Evolutionary conservation across 176 grass and related monocot species (phyloP).

Genomic region (Oryza rufipogon): DNA sequence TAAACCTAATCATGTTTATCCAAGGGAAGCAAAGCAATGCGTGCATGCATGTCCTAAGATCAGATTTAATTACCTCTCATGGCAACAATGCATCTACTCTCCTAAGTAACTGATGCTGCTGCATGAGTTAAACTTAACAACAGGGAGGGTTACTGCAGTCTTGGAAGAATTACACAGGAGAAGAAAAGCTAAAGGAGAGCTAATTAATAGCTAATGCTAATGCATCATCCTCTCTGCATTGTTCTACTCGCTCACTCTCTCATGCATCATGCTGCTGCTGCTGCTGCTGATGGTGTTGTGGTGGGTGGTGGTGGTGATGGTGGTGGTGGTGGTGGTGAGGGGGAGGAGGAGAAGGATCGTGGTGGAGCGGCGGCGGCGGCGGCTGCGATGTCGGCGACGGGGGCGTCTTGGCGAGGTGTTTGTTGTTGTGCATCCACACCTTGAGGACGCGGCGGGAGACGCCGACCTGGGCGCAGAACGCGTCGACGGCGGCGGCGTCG

Average conservation of each 20-base stretch:
- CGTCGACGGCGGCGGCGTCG: slow-evolving; percentile 58
- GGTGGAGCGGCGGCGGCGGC: background rate
- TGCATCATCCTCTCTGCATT: slow-evolving; percentile 51
- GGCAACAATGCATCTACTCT: slow-evolving; percentile 17
- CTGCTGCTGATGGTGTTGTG: background rate
- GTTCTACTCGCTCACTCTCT: background rate
- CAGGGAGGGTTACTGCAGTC: slow-evolving; percentile 25
- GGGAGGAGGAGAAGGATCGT: background rate
- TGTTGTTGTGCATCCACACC: slow-evolving; percentile 99
- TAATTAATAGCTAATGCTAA: slow-evolving; percentile 42
- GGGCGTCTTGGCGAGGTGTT: slow-evolving; percentile 61
- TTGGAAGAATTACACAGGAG: slow-evolving; percentile 42
- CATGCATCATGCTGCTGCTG: slow-evolving; percentile 21
- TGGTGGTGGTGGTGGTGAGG: background rate
- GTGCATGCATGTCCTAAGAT: slow-evolving; percentile 11
- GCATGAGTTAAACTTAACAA: slow-evolving; percentile 41
- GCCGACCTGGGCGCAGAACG: slow-evolving; percentile 73
- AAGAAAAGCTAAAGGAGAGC: slow-evolving; percentile 34
- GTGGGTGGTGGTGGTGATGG: slow-evolving; percentile 13
- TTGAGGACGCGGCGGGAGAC: slow-evolving; percentile 86
- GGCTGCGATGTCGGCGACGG: slow-evolving; percentile 14
- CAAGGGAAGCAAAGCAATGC: slow-evolving; percentile 25
- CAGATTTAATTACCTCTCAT: slow-evolving; percentile 28
- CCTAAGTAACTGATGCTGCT: slow-evolving; percentile 33
- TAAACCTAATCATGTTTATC: slow-evolving; percentile 46